Conservation (phyloP, 1,139 yeast genomes). For the Magnusiomyces suaveolens region DNA sequence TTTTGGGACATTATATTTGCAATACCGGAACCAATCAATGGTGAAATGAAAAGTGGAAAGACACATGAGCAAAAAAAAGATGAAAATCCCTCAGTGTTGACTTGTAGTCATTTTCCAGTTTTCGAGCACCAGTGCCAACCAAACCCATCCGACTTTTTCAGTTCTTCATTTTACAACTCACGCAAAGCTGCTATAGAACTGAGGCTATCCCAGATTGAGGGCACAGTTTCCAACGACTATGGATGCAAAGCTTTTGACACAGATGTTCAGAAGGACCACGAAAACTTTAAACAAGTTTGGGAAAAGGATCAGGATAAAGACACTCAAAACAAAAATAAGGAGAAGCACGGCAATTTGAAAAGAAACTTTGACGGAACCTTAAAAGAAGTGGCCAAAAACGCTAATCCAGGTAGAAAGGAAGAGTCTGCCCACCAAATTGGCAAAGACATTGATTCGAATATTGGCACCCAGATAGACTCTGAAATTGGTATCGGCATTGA, state of each 20-base stretch:
- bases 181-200: constrained; percentile 19
- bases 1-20: constrained; percentile 29
- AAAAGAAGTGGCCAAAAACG: too few species aligned
- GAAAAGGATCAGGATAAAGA: neutral
- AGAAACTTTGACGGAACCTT: too few species aligned
- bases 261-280: neutral
- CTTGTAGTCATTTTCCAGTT: too few species aligned
- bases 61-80: neutral
- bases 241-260: neutral
- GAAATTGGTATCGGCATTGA: too few species aligned
- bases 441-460: too few species aligned
- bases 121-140: constrained; percentile 32
- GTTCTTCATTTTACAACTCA: constrained; percentile 19
- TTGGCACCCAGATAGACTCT: too few species aligned
- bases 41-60: neutral
- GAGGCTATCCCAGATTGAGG: constrained; percentile 15
- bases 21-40: constrained; percentile 3
- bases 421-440: too few species aligned
- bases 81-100: neutral
- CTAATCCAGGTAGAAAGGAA: too few species aligned
- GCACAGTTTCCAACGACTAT: neutral
- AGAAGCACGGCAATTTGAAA: too few species aligned
- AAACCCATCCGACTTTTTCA: constrained; percentile 28
- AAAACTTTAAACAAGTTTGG: neutral
- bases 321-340: constrained; percentile 2